Evolutionary conservation across 129 eudicot genomes (phyloP).

Genomic region (Apium graveolens): DNA sequence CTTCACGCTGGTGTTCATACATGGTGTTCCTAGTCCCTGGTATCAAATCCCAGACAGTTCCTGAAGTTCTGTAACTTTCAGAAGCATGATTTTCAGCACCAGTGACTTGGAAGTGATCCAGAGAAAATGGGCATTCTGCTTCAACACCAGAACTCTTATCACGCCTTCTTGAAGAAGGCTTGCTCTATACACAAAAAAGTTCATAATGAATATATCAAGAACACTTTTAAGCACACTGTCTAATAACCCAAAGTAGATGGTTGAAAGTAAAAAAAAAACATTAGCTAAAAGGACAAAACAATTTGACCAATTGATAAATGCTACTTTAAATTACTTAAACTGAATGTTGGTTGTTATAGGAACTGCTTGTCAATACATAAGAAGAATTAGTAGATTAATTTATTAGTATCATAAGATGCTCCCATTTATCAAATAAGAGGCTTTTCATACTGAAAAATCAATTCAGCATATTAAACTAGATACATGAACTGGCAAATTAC

Average conservation of each 20-base stretch:
- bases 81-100: not conserved
- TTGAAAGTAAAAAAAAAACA: not conserved
- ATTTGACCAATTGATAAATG: not conserved
- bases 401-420: not conserved
- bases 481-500: constrained; percentile 3
- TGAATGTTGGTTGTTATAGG: not conserved
- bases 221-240: not conserved
- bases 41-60: constrained; percentile 44
- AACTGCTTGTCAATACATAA: not conserved
- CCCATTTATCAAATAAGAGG: constrained; percentile 5
- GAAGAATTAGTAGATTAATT: not conserved
- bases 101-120: not conserved
- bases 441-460: not conserved
- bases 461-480: not conserved
- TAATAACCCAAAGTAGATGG: not conserved
- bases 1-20: constrained; percentile 71
- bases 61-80: constrained; percentile 12
- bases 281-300: not conserved
- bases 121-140: constrained; percentile 7
- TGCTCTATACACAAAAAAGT: not conserved
- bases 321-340: not conserved
- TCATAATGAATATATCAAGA: not conserved
- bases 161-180: constrained; percentile 10
- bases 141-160: not conserved
- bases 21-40: constrained; percentile 24